These are phyloP conservation scores for Rutstroemia sydowiana DNA, from an alignment of 2,329 filamentous ascomycete species.

Conservation along the genomic window DNA sequence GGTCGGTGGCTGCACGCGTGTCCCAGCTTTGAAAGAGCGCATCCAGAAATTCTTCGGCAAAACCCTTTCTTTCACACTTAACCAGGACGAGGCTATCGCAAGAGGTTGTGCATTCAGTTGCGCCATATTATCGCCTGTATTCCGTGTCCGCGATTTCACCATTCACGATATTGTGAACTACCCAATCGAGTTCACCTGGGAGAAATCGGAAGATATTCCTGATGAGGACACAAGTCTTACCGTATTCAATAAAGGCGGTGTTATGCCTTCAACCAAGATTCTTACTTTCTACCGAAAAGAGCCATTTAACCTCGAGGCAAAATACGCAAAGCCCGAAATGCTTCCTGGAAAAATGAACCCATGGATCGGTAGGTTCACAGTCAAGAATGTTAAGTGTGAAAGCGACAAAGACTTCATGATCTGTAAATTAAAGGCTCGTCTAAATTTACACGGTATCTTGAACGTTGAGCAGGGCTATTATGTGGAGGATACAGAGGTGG, in stretches of 20 bases:
- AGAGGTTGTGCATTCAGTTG: conserved; percentile 96
- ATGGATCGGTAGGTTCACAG: conserved; percentile 95
- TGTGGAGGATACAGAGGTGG: conserved; percentile 94
- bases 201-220: conserved; percentile 95
- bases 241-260: conserved; percentile 95
- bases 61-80: conserved; percentile 87
- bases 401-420: conserved; percentile 98
- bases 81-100: conserved; percentile 95
- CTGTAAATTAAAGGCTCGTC: conserved; percentile 96
- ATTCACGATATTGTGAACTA: conserved; percentile 97
- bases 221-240: conserved; percentile 96
- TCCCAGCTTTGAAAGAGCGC: conserved; percentile 83
- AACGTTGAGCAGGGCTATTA: conserved; percentile 97
- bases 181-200: conserved; percentile 97
- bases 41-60: conserved; percentile 92
- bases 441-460: conserved; percentile 92
- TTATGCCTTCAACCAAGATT: conserved; percentile 97
- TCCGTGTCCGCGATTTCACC: conserved; percentile 96
- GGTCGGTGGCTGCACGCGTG: conserved; percentile 89
- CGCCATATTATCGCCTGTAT: conserved; percentile 92
- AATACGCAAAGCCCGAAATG: conserved; percentile 78
- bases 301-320: conserved; percentile 90
- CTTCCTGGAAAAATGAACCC: conserved; percentile 86
- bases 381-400: conserved; percentile 94
- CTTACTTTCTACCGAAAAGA: conserved; percentile 99